Evolutionary conservation across 768 basidiomycete species (phyloP).

Genomic region (Xerocomellus dryophilus): DNA sequence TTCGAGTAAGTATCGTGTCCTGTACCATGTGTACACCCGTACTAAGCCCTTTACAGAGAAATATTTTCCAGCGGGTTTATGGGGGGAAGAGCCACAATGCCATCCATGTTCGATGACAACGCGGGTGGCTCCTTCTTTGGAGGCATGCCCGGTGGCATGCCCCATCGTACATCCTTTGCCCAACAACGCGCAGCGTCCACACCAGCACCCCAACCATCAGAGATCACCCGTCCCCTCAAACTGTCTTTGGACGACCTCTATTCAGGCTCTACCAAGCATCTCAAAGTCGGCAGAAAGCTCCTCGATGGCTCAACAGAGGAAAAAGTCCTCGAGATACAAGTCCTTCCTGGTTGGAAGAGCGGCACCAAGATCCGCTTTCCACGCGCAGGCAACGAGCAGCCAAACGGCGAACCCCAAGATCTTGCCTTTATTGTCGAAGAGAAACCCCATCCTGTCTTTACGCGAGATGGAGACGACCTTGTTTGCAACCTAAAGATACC

Average conservation of each 20-base stretch:
- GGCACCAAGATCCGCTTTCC: conserved; percentile 94
- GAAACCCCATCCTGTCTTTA: conserved; percentile 78
- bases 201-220: conserved; percentile 39
- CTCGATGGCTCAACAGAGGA: conserved; percentile 77
- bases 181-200: conserved; percentile 28
- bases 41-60: conserved; percentile 40
- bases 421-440: conserved; percentile 98
- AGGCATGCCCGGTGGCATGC: conserved; percentile 57
- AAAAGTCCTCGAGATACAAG: conserved; percentile 76
- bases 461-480: conserved; percentile 81
- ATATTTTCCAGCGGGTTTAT: conserved; percentile 47
- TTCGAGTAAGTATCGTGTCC: conserved; percentile 65
- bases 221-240: conserved; percentile 81
- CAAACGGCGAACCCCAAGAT: conserved; percentile 70
- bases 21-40: neutral
- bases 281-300: conserved; percentile 78
- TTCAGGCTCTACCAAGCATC: conserved; percentile 77
- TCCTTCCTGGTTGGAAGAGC: conserved; percentile 91
- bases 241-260: conserved; percentile 85
- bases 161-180: conserved; percentile 39
- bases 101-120: conserved; percentile 37
- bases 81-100: conserved; percentile 35
- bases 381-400: conserved; percentile 77
- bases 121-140: conserved; percentile 40
- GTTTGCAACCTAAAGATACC: conserved; percentile 57